Evolutionary conservation across 106 monocot species (phyloP).

Genomic region (Phalaenopsis aphrodite): DNA sequence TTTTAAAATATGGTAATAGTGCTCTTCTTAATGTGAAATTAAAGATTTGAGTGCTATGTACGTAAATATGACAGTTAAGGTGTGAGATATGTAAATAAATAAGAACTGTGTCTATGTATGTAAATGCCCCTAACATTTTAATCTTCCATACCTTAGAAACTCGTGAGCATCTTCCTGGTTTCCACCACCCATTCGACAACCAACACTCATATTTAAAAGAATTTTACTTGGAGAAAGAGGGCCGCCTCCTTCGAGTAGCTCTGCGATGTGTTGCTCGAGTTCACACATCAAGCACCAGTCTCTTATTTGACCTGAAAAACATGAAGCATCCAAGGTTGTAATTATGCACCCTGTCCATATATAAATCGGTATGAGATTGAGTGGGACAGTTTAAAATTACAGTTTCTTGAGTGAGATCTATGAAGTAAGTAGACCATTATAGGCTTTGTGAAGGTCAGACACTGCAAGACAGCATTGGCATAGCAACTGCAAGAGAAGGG

Average conservation of each 20-base stretch:
- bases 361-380: neutral
- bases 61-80: too few relatives aligned
- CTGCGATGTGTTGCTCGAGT: conserved; percentile 79
- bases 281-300: conserved; percentile 97
- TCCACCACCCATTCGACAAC: conserved; percentile 81
- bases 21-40: too few relatives aligned
- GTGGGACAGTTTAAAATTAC: conserved; percentile 28
- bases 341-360: neutral
- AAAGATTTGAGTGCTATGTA: too few relatives aligned
- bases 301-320: conserved; percentile 41
- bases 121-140: too few relatives aligned
- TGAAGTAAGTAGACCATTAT: conserved; percentile 75
- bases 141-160: conserved; percentile 60
- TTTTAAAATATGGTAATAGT: too few relatives aligned
- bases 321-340: neutral
- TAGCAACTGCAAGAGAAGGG: conserved; percentile 61
- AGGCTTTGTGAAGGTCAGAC: conserved; percentile 88
- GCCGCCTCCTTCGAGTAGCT: conserved; percentile 55
- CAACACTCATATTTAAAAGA: conserved; percentile 79
- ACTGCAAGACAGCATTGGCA: conserved; percentile 94
- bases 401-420: conserved; percentile 74
- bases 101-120: too few relatives aligned
- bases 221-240: conserved; percentile 70
- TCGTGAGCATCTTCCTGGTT: conserved; percentile 99
- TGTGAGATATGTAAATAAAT: too few relatives aligned